phyloP scores from a whole-genome alignment of 2,329 filamentous ascomycete species.

The Furcasterigmium furcatum region DNA sequence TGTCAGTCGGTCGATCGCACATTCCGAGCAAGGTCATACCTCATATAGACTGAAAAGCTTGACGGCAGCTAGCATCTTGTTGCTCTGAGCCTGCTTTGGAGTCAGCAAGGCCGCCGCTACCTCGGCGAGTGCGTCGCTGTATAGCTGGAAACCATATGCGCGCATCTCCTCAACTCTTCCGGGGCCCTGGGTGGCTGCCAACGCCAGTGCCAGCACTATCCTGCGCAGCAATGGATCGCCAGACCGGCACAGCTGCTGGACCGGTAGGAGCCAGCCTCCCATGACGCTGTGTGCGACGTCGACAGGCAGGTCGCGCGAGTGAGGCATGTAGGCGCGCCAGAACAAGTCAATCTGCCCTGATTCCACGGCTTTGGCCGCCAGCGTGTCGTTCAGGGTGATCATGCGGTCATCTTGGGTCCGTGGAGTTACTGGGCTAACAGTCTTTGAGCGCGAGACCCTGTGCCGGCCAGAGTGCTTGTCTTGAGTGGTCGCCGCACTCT shows the following conservation, averaged over 20 bases:
- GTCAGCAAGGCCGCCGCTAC: not conserved
- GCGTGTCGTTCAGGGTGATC: too few relatives aligned
- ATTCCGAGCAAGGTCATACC: not conserved
- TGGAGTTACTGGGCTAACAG: not conserved
- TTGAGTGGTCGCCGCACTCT: too few relatives aligned
- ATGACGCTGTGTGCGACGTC: not conserved
- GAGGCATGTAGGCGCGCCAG: not conserved
- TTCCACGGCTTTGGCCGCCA: not conserved
- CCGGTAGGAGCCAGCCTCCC: not conserved
- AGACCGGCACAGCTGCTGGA: not conserved
- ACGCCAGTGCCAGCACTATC: not conserved
- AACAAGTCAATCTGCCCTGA: not conserved
- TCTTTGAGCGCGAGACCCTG: not conserved
- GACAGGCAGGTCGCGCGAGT: not conserved
- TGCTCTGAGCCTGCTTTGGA: not conserved
- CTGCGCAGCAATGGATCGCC: not conserved
- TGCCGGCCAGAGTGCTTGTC: not conserved
- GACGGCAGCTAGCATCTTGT: slow-evolving; percentile 1
- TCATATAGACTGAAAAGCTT: slow-evolving; percentile 6
- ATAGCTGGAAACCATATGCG: not conserved
- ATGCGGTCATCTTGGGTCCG: too few relatives aligned
- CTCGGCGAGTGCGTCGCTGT: slow-evolving; percentile 4
- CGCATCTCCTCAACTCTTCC: not conserved
- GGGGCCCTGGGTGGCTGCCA: not conserved
- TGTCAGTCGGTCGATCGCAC: not conserved